Percentiles rank a stretch among this genome's conserved stretches.
phyloP scores from a whole-genome alignment of 768 basidiomycete species.

The Phylloporus rhodoxanthus region DNA sequence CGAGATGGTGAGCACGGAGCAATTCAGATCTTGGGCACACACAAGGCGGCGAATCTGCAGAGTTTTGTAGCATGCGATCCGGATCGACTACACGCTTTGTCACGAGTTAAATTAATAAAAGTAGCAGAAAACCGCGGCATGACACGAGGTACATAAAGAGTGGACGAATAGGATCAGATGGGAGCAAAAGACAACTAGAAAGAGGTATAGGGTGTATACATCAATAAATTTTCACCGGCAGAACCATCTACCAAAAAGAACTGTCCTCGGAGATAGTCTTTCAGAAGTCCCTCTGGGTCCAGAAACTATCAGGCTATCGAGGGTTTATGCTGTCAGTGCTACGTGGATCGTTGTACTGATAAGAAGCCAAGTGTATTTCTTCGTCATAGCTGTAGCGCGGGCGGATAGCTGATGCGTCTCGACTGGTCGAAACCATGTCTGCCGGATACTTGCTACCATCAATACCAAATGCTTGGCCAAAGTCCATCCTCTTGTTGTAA shows the following conservation, averaged over 20 bases:
- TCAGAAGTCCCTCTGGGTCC: neutral
- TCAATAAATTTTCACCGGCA: neutral
- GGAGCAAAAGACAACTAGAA: neutral
- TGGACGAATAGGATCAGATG: neutral
- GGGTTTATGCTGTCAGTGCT: constrained; percentile 2
- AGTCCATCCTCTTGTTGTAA: constrained; percentile 29
- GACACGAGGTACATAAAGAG: neutral
- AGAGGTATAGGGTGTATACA: neutral
- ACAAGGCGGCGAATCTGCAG: neutral
- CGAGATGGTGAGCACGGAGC: neutral
- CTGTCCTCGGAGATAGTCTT: neutral
- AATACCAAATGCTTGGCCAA: constrained; percentile 38
- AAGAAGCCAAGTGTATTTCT: constrained; percentile 37
- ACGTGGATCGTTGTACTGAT: constrained; percentile 18
- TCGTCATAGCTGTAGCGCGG: constrained; percentile 35
- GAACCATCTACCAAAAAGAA: neutral
- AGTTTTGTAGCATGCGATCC: neutral
- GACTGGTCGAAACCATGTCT: constrained; percentile 3
- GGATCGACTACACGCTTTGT: neutral
- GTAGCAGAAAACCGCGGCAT: neutral
- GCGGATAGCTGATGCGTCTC: constrained; percentile 9
- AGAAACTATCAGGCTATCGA: neutral
- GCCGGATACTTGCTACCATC: constrained; percentile 16
- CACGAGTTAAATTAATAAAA: neutral
- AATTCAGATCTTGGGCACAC: neutral